Conservation (phyloP, 192 early-diverging fungal genomes). For the Dissophora ornata region DNA sequence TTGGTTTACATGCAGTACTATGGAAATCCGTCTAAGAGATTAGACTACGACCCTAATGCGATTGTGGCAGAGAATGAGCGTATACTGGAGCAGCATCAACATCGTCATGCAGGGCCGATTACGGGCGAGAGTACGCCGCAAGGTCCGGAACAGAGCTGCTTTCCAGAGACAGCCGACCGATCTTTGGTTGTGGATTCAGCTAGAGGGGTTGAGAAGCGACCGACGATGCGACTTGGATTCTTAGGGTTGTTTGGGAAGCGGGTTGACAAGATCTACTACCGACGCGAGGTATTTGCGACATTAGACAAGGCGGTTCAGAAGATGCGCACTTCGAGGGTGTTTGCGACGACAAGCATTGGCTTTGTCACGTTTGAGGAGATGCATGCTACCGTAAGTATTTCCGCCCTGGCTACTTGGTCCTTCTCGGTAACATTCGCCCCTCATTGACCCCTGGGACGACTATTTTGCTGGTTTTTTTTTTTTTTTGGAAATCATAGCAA, state of each 20-base stretch:
- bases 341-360: constrained; percentile 69
- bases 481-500: constrained; percentile 58
- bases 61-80: constrained; percentile 54
- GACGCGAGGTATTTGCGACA: constrained; percentile 64
- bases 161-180: neutral
- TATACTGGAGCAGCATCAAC: constrained; percentile 2
- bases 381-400: constrained; percentile 67
- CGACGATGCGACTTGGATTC: constrained; percentile 58
- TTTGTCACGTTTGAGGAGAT: constrained; percentile 84
- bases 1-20: constrained; percentile 66
- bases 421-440: too few relatives aligned
- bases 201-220: constrained; percentile 33
- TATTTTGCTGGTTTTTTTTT: too few relatives aligned
- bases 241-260: constrained; percentile 64
- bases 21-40: constrained; percentile 76
- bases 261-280: constrained; percentile 76
- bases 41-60: constrained; percentile 68
- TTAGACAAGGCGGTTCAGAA: constrained; percentile 65
- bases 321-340: constrained; percentile 58
- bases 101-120: neutral
- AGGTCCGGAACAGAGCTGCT: neutral
- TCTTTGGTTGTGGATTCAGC: neutral
- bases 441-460: too few relatives aligned
- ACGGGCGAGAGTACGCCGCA: neutral
- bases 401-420: too few relatives aligned